phyloP scores from a whole-genome alignment of 2,329 filamentous ascomycete genomes.

The Ophiostoma pallidulum region DNA sequence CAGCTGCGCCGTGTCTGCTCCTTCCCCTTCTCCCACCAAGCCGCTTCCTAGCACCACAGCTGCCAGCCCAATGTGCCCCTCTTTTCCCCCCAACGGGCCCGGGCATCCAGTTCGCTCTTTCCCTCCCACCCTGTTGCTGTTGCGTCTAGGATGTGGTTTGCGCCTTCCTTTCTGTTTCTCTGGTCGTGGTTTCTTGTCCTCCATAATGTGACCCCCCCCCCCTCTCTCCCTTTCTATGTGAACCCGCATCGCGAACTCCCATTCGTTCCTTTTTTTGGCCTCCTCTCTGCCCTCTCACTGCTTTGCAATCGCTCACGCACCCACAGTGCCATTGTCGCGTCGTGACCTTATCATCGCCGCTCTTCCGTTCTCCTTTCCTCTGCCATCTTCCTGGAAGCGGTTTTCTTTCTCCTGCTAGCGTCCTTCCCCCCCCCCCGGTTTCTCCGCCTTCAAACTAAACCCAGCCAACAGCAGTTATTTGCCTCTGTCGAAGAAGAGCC shows the following conservation, averaged over 20 bases:
- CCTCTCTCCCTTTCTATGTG: background rate
- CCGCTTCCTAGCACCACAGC: background rate
- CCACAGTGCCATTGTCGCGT: background rate
- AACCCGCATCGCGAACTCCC: no score
- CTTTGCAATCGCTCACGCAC: no score
- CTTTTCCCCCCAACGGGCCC: constrained; percentile 8
- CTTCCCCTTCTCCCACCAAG: background rate
- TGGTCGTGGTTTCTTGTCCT: no score
- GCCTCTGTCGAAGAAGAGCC: background rate
- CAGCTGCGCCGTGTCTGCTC: constrained; percentile 2
- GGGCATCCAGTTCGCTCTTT: background rate
- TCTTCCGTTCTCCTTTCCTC: background rate
- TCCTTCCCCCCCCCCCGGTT: constrained; percentile 2
- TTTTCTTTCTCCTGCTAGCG: constrained; percentile 1
- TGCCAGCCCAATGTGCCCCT: constrained; percentile 1
- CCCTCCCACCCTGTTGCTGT: no score
- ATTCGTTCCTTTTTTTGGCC: background rate
- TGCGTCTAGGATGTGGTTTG: no score
- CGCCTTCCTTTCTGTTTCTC: background rate
- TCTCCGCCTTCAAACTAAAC: background rate
- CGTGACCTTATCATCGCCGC: background rate
- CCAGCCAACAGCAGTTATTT: background rate
- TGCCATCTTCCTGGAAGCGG: background rate
- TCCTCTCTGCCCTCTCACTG: background rate
- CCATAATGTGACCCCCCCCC: no score